Evolutionary conservation across 805 yeast species (phyloP).

Genomic region (Spencermartinsiella europaea): DNA sequence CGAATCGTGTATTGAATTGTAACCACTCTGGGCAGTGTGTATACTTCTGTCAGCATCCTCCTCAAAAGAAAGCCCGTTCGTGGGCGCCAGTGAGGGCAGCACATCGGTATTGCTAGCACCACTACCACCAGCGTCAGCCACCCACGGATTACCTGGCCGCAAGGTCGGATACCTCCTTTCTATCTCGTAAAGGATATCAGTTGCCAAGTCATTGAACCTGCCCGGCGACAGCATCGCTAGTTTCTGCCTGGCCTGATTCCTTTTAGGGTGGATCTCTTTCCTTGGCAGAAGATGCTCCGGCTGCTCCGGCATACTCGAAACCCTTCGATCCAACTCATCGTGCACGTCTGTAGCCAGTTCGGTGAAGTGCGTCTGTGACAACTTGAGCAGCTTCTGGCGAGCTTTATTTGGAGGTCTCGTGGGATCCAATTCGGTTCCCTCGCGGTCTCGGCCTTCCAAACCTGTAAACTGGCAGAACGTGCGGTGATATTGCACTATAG

Average conservation of each 20-base stretch:
- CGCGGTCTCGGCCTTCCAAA: not conserved
- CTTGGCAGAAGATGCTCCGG: conserved; percentile 56
- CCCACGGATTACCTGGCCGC: not conserved
- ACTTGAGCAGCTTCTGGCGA: conserved; percentile 73
- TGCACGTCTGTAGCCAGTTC: conserved; percentile 92
- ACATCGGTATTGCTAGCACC: not conserved
- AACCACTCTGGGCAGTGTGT: not conserved
- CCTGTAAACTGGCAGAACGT: conserved; percentile 18
- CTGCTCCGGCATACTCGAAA: conserved; percentile 35
- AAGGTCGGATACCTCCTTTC: conserved; percentile 63
- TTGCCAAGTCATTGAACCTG: conserved; percentile 83
- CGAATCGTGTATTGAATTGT: not conserved
- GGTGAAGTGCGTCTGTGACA: conserved; percentile 72
- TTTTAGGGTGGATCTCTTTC: conserved; percentile 76
- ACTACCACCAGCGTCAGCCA: not conserved
- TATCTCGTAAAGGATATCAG: conserved; percentile 83
- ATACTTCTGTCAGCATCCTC: not conserved
- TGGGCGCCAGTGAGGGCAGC: not conserved
- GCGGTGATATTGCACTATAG: conserved; percentile 8
- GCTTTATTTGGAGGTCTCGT: conserved; percentile 46
- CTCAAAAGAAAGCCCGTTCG: not conserved
- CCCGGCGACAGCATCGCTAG: conserved; percentile 75
- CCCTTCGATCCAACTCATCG: conserved; percentile 84
- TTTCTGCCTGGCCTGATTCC: conserved; percentile 94
- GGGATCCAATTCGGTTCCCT: conserved; percentile 1